Base-by-base conservation (phyloP, 2,329 filamentous ascomycete genomes). In the Pseudocercospora fuligena region DNA sequence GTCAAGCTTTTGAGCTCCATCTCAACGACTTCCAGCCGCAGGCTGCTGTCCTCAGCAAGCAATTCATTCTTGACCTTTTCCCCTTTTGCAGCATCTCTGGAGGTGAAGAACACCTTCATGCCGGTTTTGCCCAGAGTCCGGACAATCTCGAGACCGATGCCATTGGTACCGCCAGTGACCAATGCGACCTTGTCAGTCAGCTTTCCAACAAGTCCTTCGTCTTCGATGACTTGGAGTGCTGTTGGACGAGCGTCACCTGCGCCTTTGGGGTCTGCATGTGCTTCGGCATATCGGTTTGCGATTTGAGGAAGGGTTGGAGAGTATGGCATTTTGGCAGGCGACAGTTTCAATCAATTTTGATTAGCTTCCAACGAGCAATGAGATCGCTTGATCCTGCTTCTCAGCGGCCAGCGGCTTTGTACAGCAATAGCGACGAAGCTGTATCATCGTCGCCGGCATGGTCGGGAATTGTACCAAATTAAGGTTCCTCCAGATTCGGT, bases 51-150 rank as follows among this genome's bases (percentile, higher is more conserved):
- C 25, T 68, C 29, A 8, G 57, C 74, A 14, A 43, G 25, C n/a
- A 58, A 29, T 7, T 58, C 14, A 1, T 66, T 67, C 25, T 74
- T 70, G 11, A 72, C 79, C 66, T 74, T 77, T 51, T 78, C 68
- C 14, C 33, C 47, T 40, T 64, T 64, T 16, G 36, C n/a, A 3
- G 80, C 47, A 66, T 83, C 74, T 16, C 82, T 77, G 0, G 77
- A 81, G 1, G 81, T 81, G 9, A 77, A 72, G 69, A 77, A 83
- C 43, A 82, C 66, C 27, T 73, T 81, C 11, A 81, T 81, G 6
- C 82, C 82, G 0, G 83, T 81, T 2, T 76, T 72, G 19, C 77
- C 71, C 14, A 86, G 73, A 1, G 82, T 82, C 4, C 78, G 75
- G 3, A 75, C 78, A 0, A 80, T 83, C 66, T 83, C 78, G 33